phyloP scores from a whole-genome alignment of 345 rosid species.

The Brassica cretica region DNA sequence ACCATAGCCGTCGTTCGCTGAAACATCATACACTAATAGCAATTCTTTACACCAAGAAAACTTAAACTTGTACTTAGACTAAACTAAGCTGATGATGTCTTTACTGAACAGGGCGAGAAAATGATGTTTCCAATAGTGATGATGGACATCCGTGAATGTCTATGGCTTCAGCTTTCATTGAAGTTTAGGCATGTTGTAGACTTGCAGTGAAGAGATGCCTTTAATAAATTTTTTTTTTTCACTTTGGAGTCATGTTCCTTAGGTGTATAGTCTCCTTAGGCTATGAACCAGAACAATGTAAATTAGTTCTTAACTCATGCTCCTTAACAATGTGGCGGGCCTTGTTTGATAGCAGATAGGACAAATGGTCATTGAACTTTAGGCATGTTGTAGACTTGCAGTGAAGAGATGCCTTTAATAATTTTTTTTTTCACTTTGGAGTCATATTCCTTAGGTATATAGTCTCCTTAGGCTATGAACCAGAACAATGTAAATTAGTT shows the following conservation, averaged over 20 bases:
- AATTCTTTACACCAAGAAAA: too few species aligned
- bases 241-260: neutral
- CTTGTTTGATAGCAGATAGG: neutral
- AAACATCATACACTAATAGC: too few species aligned
- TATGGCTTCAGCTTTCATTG: neutral
- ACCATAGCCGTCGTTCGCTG: too few species aligned
- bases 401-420: neutral
- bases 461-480: neutral
- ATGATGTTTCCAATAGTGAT: neutral
- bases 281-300: neutral
- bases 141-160: neutral
- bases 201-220: neutral
- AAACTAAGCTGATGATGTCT: too few species aligned
- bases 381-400: neutral
- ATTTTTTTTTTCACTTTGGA: too few species aligned
- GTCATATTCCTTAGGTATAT: neutral
- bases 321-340: neutral
- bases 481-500: neutral
- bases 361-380: neutral
- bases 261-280: neutral
- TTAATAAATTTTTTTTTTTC: too few species aligned
- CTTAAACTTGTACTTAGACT: too few species aligned
- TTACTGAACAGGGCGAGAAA: too few species aligned
- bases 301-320: neutral
- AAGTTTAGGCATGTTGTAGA: neutral